Conservation (phyloP, 495 filamentous ascomycete genomes). For the Daldinia caldariorum region DNA sequence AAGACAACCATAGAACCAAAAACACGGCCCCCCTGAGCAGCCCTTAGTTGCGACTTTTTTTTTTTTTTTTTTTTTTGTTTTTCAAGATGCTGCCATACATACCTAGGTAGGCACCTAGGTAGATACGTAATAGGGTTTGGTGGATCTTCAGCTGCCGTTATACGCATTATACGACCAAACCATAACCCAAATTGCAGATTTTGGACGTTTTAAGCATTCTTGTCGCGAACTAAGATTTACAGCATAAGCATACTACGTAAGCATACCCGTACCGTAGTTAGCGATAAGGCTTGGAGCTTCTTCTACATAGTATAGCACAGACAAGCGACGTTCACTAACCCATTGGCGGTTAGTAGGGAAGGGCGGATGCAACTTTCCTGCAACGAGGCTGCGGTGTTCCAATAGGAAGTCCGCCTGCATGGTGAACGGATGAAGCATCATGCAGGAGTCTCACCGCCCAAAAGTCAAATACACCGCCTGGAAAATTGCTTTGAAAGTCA, state of each 20-base stretch:
- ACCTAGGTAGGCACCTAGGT: too few species aligned
- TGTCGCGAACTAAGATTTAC: not conserved
- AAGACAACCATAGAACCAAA: not conserved
- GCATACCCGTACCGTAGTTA: slow-evolving; percentile 4
- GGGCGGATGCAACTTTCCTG: slow-evolving; percentile 41
- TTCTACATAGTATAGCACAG: not conserved
- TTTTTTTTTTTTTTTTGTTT: too few species aligned
- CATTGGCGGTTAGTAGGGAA: slow-evolving; percentile 31
- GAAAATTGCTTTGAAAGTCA: slow-evolving; percentile 14
- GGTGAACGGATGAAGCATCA: slow-evolving; percentile 41
- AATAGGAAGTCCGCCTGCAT: slow-evolving; percentile 43
- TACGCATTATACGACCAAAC: slow-evolving; percentile 7
- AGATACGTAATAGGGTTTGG: slow-evolving; percentile 22
- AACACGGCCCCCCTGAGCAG: not conserved
- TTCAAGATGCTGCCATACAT: slow-evolving; percentile 20
- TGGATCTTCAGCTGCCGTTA: slow-evolving; percentile 17
- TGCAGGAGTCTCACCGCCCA: slow-evolving; percentile 47
- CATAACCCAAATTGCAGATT: not conserved
- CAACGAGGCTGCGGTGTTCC: slow-evolving; percentile 38
- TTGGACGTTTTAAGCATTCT: not conserved
- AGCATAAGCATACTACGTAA: too few species aligned
- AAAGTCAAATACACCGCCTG: slow-evolving; percentile 37
- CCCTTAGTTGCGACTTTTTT: slow-evolving; percentile 1
- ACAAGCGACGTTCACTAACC: slow-evolving; percentile 3
- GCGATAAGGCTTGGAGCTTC: slow-evolving; percentile 28